Conservation (phyloP, 345 rosid species). For the Linum tenue region DNA sequence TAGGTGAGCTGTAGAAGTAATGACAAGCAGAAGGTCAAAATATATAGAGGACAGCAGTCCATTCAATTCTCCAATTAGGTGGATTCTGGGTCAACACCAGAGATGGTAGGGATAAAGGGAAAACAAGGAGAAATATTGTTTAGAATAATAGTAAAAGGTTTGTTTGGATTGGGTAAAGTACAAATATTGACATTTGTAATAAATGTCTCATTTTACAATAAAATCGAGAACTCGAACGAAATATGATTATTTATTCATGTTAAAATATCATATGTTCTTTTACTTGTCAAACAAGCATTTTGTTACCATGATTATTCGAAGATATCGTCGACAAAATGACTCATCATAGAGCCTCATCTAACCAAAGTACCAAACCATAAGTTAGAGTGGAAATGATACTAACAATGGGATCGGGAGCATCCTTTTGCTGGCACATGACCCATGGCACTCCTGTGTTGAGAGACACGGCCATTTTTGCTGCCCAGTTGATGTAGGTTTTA, state of each 20-base stretch:
- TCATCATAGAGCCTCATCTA: no score
- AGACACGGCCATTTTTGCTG: slow-evolving; percentile 86
- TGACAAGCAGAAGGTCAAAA: not conserved
- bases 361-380: no score
- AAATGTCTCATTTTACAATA: no score
- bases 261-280: no score
- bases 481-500: slow-evolving; percentile 71
- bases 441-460: slow-evolving; percentile 90
- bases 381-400: slow-evolving; percentile 14
- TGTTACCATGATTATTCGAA: no score
- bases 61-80: slow-evolving; percentile 4
- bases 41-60: not conserved
- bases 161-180: no score
- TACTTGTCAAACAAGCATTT: no score
- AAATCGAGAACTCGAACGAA: no score
- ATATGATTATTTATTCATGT: no score
- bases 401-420: slow-evolving; percentile 94
- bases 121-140: not conserved
- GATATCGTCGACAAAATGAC: no score
- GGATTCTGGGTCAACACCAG: not conserved
- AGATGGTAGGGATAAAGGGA: not conserved
- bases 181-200: no score
- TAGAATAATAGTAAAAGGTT: no score
- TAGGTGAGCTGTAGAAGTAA: not conserved
- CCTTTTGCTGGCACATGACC: slow-evolving; percentile 94